Evolutionary conservation across 2,329 filamentous ascomycete species (phyloP), one percentile per base, ranked within the genome.

Genomic region (Trichophyton equinum): DNA sequence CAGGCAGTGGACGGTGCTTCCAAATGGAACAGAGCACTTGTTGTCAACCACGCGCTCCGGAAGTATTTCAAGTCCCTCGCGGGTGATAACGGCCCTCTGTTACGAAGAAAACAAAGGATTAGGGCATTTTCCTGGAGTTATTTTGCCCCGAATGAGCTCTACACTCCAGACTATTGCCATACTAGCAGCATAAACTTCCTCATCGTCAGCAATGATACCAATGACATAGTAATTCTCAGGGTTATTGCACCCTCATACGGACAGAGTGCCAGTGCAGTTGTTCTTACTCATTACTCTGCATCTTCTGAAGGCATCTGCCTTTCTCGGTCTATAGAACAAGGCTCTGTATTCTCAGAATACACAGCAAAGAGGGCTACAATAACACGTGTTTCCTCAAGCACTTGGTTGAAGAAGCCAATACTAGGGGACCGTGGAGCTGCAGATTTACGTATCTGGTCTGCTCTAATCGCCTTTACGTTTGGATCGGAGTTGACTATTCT

Each of bases 41-140:
- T 85, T n/a, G 67, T 84, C 42, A 85, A 85, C 63, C 68, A 77
- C 59, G 68, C 71, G 3, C 66, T 83, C 47, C 68, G 71, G 15
- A 62, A 69, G 0, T 75, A 78, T 73, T 80, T 71, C 47, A 64
- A 58, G 53, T 60, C 56, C 7, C 64, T 58, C 40, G 67, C 61
- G 8, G 46, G 51, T 4, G 63, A 64, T 57, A 67, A 68, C 15
- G 63, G 57, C 13, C 70, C 60, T 0, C 58, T 66, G n/a, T 46
- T 61, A 6, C 65, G 70, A 56, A 67, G 69, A 9, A 72, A 72
- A 59, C 65, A 65, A 25, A 69, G 70, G 27, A 71, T 78, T 57
- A 70, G 74, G 38, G 69, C 74, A 15, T 78, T 78, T 63, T 62
- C 71, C n/a, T 78, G 76, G 76, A 72, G 70, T 49, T 66, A 68